Evolutionary conservation across 805 yeast species (phyloP).

Genomic region (Hanseniaspora nectarophila): DNA sequence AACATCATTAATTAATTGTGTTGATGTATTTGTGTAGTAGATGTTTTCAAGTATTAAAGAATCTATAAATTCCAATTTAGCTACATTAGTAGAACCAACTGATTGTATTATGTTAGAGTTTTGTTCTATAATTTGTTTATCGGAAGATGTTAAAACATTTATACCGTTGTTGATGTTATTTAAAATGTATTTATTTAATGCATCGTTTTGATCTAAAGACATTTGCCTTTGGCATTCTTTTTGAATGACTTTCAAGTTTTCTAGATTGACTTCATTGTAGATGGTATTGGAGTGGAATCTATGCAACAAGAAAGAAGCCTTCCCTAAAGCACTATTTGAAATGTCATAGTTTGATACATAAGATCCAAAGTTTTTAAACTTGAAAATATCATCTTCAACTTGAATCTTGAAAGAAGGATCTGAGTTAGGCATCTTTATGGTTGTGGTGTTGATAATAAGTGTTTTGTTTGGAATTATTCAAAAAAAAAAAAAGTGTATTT

Average conservation of each 20-base stretch:
- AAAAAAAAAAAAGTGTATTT: neutral
- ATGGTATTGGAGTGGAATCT: conserved; percentile 11
- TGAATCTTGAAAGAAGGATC: neutral
- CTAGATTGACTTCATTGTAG: neutral
- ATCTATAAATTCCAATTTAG: neutral
- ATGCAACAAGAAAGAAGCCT: conserved; percentile 2
- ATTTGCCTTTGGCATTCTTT: neutral
- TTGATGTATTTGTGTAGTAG: neutral
- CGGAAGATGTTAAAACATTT: neutral
- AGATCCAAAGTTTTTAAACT: conserved; percentile 7
- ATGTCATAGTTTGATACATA: neutral
- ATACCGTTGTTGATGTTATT: neutral
- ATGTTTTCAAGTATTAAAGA: neutral
- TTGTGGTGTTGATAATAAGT: neutral
- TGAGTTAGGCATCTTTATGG: neutral
- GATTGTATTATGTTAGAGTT: neutral
- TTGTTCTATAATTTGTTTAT: neutral
- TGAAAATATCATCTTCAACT: neutral
- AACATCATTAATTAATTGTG: neutral
- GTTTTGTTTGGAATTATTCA: neutral
- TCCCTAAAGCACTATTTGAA: neutral
- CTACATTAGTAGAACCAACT: neutral
- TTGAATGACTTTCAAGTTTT: conserved; percentile 6
- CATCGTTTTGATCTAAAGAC: neutral
- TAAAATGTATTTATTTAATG: neutral